These are phyloP conservation scores for Sporothrix pallida DNA, from an alignment of 2,329 filamentous ascomycete genomes.

Conservation along the genomic window DNA sequence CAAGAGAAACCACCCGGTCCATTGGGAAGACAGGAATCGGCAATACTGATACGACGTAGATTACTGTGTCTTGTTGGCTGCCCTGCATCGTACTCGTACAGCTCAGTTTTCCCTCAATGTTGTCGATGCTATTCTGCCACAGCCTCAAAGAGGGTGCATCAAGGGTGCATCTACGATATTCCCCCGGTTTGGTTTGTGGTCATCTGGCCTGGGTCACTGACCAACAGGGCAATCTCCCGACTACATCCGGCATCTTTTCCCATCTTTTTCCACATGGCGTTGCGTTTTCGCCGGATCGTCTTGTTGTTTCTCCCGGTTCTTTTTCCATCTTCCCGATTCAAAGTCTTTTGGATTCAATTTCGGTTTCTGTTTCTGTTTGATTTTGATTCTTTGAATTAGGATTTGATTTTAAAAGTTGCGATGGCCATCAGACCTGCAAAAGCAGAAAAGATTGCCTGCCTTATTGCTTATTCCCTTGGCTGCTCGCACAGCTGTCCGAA, in stretches of 20 bases:
- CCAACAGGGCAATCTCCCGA: not conserved
- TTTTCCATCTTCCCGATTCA: not conserved
- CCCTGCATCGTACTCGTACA: not conserved
- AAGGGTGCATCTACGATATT: slow-evolving; percentile 18
- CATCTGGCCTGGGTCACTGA: not conserved
- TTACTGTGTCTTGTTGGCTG: slow-evolving; percentile 5
- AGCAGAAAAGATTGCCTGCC: slow-evolving; percentile 13
- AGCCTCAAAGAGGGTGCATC: slow-evolving; percentile 18
- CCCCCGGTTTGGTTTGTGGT: not conserved
- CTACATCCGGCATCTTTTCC: not conserved
- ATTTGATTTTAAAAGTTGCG: not conserved
- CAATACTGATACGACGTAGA: not conserved
- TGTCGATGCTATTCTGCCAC: not conserved
- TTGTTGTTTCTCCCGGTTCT: not conserved
- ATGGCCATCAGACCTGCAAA: not conserved
- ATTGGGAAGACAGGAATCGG: not conserved
- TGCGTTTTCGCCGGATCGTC: not conserved
- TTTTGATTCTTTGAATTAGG: not conserved
- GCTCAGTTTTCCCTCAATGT: not conserved
- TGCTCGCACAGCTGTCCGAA: slow-evolving; percentile 29
- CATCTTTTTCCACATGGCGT: not conserved
- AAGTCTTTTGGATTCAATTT: not conserved
- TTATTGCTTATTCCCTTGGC: not conserved
- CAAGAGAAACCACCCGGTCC: not conserved
- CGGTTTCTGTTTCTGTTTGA: not conserved